phyloP scores from a whole-genome alignment of 2,329 filamentous ascomycete genomes.

The Sporothrix globosa region DNA sequence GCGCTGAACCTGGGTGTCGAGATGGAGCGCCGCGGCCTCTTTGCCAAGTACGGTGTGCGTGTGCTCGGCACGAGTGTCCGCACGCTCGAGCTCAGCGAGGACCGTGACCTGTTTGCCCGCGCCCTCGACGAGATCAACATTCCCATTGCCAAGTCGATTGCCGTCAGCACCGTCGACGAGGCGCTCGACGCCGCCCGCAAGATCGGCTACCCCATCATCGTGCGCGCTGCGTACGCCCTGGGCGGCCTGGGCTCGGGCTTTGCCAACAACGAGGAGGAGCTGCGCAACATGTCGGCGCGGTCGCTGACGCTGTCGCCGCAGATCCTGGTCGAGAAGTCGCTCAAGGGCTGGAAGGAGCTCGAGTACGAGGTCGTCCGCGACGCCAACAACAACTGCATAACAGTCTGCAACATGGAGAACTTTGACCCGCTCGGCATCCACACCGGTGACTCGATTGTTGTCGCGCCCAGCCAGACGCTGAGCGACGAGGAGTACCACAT shows the following conservation, averaged over 20 bases:
- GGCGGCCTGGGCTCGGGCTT: conserved; percentile 97
- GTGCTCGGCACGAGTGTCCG: conserved; percentile 94
- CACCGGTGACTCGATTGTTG: conserved; percentile 98
- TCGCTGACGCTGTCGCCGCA: conserved; percentile 93
- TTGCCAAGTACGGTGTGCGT: conserved; percentile 92
- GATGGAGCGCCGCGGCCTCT: conserved; percentile 94
- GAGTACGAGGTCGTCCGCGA: conserved; percentile 99
- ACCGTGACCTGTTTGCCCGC: conserved; percentile 93
- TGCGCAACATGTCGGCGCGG: conserved; percentile 88
- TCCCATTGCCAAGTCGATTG: conserved; percentile 94
- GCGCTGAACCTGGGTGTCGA: conserved; percentile 94
- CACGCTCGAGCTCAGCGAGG: conserved; percentile 92
- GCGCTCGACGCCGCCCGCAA: conserved; percentile 83
- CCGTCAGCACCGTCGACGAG: conserved; percentile 87
- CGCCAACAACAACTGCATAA: conserved; percentile 97
- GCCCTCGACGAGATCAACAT: conserved; percentile 97
- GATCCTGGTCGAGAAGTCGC: conserved; percentile 95
- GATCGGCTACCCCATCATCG: conserved; percentile 96
- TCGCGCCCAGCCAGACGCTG: conserved; percentile 93
- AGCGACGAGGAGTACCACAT: conserved; percentile 99
- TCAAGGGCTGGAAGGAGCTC: conserved; percentile 99
- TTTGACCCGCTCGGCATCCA: conserved; percentile 97
- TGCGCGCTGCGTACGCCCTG: conserved; percentile 93
- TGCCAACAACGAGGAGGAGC: conserved; percentile 89
- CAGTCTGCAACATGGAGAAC: conserved; percentile 99